Base-by-base conservation (phyloP, 1,284 basidiomycete species). In the Cystobasidium slooffiae region DNA sequence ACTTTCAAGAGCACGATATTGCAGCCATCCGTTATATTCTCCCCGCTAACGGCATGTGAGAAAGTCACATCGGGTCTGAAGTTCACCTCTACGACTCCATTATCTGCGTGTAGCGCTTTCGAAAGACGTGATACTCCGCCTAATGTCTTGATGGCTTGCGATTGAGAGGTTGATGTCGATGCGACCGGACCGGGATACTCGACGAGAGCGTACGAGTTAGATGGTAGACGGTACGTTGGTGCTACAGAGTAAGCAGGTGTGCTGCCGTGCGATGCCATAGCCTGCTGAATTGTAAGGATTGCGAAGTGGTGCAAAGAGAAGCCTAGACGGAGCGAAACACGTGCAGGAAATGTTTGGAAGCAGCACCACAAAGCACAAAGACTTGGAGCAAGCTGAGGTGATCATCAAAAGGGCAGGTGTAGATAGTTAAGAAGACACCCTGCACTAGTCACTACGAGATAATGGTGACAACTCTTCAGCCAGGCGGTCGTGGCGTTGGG, bases 161-260 rank as follows among this genome's bases (percentile, higher is more conserved):
- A 85, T 5, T 90, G 85, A 43, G 92, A 92, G 0, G 85, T 81
- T 0, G 85, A 81, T 10, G 80, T 77, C n/a, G 80, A 76, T 20
- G 86, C 84, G 65, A 97, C 89, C 77, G 92, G 92, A 68, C 93
- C 93, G 7, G 93, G 94, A 83, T 93, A 95, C 82, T 97, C 94
- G 77, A 97, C 84, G 3, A 92, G 89, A 79, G 90, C 91, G 82
- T 89, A 49, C 37, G 70, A 47, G n/a, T 62, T 66, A 20, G 70
- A 14, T n/a, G 58, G 49, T 31, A 72, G 20, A 46, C 24, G 37
- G 18, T 72, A 64, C 12, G 46, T 41, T n/a, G 69, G 59, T 41
- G 69, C 69, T 22, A 61, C 18, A 10, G 64, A 22, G 64, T 37
- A 37, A 20, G 61, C 47, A 37, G 22, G 14, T 37, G 61, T 7